phyloP scores from a whole-genome alignment of 1,284 basidiomycete genomes.

The Rhodotorula mucilaginosa region DNA sequence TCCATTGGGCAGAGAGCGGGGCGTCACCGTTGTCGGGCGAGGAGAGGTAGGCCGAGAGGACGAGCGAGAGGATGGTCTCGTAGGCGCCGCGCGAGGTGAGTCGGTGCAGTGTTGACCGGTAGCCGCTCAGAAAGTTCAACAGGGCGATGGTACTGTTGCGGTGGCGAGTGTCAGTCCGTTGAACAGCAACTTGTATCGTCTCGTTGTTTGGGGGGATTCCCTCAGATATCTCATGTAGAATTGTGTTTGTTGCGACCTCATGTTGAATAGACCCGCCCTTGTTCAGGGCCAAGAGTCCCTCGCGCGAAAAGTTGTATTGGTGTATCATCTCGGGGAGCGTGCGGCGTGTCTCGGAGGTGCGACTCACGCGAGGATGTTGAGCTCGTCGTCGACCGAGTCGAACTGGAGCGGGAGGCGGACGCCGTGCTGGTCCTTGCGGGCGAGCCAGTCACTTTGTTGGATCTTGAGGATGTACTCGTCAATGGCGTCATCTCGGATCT shows the following conservation, averaged over 20 bases:
- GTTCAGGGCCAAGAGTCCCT: not conserved
- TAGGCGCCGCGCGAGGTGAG: slow-evolving; percentile 71
- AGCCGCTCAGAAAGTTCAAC: slow-evolving; percentile 76
- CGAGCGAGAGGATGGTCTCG: slow-evolving; percentile 70
- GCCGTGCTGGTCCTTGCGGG: slow-evolving; percentile 15
- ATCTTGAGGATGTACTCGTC: slow-evolving; percentile 16
- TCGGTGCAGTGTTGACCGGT: slow-evolving; percentile 65
- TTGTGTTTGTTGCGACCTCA: not conserved
- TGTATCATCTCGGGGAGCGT: not conserved
- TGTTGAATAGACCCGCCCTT: not conserved
- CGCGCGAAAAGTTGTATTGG: too few species aligned
- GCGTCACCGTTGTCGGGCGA: slow-evolving; percentile 1
- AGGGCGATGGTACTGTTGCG: slow-evolving; percentile 56
- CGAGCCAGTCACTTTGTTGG: slow-evolving; percentile 3
- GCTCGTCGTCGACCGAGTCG: slow-evolving; percentile 54
- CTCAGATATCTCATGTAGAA: slow-evolving; percentile 6
- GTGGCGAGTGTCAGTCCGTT: not conserved
- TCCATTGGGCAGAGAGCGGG: slow-evolving; percentile 61
- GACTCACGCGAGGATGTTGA: slow-evolving; percentile 33
- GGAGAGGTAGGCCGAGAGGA: slow-evolving; percentile 65
- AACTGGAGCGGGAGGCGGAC: slow-evolving; percentile 66
- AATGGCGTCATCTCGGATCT: slow-evolving; percentile 15
- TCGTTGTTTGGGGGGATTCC: not conserved
- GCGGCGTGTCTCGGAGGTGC: too few species aligned
- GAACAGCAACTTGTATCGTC: too few species aligned